phyloP scores from a whole-genome alignment of 2,329 filamentous ascomycete species.

The Botryotinia convoluta region DNA sequence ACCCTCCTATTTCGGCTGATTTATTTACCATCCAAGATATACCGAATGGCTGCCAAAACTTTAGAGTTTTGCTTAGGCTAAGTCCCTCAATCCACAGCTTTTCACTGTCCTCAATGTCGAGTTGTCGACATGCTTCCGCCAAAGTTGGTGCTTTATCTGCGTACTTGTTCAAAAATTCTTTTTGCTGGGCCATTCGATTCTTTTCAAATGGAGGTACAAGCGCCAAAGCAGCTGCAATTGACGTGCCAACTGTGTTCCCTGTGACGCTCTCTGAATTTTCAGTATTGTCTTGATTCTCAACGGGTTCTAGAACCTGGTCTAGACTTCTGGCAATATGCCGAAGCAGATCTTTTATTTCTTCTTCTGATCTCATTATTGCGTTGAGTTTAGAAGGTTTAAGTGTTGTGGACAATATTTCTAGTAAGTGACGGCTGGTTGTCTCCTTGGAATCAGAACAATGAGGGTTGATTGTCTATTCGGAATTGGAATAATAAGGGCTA shows the following conservation, averaged over 20 bases:
- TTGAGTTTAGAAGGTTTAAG: background rate
- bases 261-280: background rate
- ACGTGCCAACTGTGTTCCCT: background rate
- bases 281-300: background rate
- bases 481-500: no score
- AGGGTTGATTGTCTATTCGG: no score
- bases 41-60: background rate
- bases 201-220: background rate
- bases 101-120: background rate
- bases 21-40: background rate
- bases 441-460: no score
- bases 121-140: background rate
- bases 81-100: fast-evolving
- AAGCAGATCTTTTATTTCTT: background rate
- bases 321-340: background rate
- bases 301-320: no score
- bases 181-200: background rate
- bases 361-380: background rate
- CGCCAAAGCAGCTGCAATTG: background rate
- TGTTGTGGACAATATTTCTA: background rate
- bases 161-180: fast-evolving
- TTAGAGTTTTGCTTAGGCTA: fast-evolving
- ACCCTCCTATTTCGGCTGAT: background rate
- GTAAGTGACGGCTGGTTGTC: background rate
- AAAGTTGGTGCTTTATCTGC: background rate